These are phyloP conservation scores for Euphorbia schlechtendalii DNA, from an alignment of 441 rosid genomes.

Conservation along the genomic window DNA sequence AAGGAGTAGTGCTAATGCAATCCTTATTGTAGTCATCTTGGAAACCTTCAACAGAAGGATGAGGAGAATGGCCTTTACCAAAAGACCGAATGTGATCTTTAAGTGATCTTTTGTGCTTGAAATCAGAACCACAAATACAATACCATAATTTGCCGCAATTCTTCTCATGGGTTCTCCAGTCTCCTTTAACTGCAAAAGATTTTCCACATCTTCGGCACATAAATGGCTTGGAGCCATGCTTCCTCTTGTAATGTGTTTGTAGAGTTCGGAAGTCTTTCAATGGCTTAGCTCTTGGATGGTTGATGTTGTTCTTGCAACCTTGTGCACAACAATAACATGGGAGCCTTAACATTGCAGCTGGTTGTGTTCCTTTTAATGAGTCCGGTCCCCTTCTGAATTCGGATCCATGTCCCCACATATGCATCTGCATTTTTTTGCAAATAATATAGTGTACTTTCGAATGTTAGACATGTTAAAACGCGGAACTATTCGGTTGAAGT, in stretches of 20 bases:
- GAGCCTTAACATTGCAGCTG: conserved; percentile 81
- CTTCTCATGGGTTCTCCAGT: conserved; percentile 99
- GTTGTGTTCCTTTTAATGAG: conserved; percentile 86
- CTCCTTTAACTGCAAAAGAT: conserved; percentile 88
- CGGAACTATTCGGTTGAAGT: too few species aligned
- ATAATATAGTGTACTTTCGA: too few species aligned
- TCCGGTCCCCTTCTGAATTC: conserved; percentile 95
- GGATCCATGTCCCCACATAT: conserved; percentile 99
- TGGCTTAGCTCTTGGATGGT: conserved; percentile 81
- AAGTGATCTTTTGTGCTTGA: conserved; percentile 92
- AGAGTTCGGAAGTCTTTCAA: conserved; percentile 94
- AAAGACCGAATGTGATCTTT: conserved; percentile 91
- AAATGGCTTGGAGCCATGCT: conserved; percentile 87
- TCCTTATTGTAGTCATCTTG: conserved; percentile 45
- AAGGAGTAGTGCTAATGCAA: conserved; percentile 38
- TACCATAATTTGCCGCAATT: conserved; percentile 98
- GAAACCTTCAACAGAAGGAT: conserved; percentile 61
- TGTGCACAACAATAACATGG: conserved; percentile 93
- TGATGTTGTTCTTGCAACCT: conserved; percentile 91
- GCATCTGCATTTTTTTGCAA: too few species aligned
- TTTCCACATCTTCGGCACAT: conserved; percentile 87
- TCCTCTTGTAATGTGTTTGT: conserved; percentile 95
- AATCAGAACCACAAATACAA: conserved; percentile 89
- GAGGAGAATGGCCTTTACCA: conserved; percentile 80
- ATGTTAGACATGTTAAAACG: too few species aligned